A percentile compares a stretch with the other conserved stretches of the same genome.
phyloP scores from a whole-genome alignment of 108 stramenopile genomes.

The Skeletonema potamos region DNA sequence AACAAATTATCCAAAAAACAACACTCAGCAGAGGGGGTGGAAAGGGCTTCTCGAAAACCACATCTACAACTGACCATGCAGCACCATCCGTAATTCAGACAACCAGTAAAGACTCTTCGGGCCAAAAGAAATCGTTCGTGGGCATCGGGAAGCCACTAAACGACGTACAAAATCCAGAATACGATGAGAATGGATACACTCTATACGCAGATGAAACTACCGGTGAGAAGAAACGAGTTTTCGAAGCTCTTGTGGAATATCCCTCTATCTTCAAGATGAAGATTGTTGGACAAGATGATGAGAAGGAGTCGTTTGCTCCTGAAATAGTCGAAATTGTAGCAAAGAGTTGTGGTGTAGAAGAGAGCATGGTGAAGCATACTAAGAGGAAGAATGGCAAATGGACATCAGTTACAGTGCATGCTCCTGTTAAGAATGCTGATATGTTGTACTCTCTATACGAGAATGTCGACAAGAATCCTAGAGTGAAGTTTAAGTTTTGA shows the following conservation, averaged over 20 bases:
- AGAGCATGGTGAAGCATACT: constrained; percentile 39
- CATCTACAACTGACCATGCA: constrained; percentile 29
- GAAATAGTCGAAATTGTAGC: constrained; percentile 82
- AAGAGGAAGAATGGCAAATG: constrained; percentile 78
- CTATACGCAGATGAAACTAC: constrained; percentile 84
- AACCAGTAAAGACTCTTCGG: constrained; percentile 13
- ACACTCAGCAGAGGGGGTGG: constrained; percentile 19
- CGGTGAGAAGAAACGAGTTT: constrained; percentile 86
- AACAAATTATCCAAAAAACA: constrained; percentile 34
- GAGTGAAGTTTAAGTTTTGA: constrained; percentile 93
- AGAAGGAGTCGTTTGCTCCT: constrained; percentile 71
- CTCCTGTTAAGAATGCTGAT: constrained; percentile 80
- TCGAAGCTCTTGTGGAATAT: constrained; percentile 90
- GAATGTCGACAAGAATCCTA: constrained; percentile 75
- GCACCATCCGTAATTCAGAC: constrained; percentile 34
- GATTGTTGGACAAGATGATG: constrained; percentile 73
- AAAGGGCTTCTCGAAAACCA: constrained; percentile 23
- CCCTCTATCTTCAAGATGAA: constrained; percentile 87
- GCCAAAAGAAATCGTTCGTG: constrained; percentile 57
- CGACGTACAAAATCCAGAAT: constrained; percentile 78
- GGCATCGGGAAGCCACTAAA: constrained; percentile 76
- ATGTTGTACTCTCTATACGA: constrained; percentile 87
- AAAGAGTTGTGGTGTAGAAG: constrained; percentile 67
- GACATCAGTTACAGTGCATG: constrained; percentile 82
- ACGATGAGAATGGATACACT: constrained; percentile 88